These are phyloP conservation scores for Saitozyma sp. DNA, from an alignment of 768 basidiomycete genomes.

Conservation along the genomic window DNA sequence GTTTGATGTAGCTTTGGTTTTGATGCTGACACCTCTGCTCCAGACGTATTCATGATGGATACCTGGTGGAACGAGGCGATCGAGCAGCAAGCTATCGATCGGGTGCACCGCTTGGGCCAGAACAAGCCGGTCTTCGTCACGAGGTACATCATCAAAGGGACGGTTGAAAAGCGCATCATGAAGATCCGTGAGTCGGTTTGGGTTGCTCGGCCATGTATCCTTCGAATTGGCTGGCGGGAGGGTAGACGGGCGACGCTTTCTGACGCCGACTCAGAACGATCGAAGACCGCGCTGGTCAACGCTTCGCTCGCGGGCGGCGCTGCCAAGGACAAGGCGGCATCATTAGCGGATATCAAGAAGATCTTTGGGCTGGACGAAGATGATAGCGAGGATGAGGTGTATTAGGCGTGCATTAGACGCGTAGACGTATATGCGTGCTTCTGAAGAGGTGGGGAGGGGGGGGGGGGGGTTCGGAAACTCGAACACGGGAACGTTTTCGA, in stretches of 20 bases:
- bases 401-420: not conserved
- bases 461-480: no score
- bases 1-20: not conserved
- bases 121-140: slow-evolving; percentile 51
- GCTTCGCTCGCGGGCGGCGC: slow-evolving; percentile 46
- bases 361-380: slow-evolving; percentile 50
- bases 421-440: no score
- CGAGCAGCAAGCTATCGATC: slow-evolving; percentile 52
- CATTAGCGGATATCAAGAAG: slow-evolving; percentile 49
- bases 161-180: slow-evolving; percentile 49
- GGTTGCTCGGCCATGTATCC: not conserved
- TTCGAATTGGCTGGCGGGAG: not conserved
- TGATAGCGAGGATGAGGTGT: slow-evolving; percentile 45
- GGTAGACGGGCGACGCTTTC: not conserved
- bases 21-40: not conserved
- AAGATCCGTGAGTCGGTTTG: slow-evolving; percentile 43
- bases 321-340: slow-evolving; percentile 34
- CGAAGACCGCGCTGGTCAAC: slow-evolving; percentile 50
- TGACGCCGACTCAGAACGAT: slow-evolving; percentile 30
- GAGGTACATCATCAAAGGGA: slow-evolving; percentile 51
- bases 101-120: slow-evolving; percentile 50
- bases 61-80: slow-evolving; percentile 52
- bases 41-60: slow-evolving; percentile 52
- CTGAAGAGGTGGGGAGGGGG: no score
- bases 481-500: no score